These are phyloP conservation scores for Blastocystis sp. DNA, from an alignment of 352 stramenopile genomes.

Conservation along the genomic window DNA sequence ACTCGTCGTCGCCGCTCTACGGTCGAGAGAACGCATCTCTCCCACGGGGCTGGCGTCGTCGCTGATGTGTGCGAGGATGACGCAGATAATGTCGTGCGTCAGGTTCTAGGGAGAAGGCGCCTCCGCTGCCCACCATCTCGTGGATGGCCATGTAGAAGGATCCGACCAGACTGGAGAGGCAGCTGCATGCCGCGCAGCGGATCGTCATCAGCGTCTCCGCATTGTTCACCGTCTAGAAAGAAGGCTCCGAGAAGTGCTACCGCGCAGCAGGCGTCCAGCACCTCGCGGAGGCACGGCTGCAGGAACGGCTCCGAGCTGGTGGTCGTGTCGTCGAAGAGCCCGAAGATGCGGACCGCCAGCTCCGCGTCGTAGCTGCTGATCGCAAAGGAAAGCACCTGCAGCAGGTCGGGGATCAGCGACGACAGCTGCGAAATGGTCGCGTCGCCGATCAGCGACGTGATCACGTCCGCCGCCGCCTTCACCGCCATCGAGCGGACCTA, in stretches of 20 bases:
- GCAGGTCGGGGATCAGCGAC: not conserved
- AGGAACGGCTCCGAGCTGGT: not conserved
- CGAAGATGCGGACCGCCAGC: conserved; percentile 7
- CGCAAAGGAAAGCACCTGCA: not conserved
- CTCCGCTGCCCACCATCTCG: not conserved
- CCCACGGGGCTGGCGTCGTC: not conserved
- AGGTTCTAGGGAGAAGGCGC: not conserved
- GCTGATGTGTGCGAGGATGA: conserved; percentile 2
- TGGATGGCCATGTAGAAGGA: not conserved
- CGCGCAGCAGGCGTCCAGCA: not conserved
- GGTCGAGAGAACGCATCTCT: not conserved
- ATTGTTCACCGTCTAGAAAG: not conserved
- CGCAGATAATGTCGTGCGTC: not conserved
- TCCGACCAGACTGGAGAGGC: not conserved
- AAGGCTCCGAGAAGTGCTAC: not conserved
- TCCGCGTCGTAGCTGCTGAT: not conserved
- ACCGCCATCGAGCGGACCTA: conserved; percentile 32
- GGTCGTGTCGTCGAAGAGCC: conserved; percentile 28
- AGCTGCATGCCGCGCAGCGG: not conserved
- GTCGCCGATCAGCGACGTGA: conserved; percentile 8
- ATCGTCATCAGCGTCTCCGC: not conserved
- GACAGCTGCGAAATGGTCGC: not conserved
- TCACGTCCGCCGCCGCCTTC: conserved; percentile 20
- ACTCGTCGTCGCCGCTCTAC: not conserved
- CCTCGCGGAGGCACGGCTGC: not conserved